A percentile compares a stretch with the other conserved stretches of the same genome.
Evolutionary conservation across 2,329 filamentous ascomycete genomes (phyloP).

Genomic region (Xylaria sp.): DNA sequence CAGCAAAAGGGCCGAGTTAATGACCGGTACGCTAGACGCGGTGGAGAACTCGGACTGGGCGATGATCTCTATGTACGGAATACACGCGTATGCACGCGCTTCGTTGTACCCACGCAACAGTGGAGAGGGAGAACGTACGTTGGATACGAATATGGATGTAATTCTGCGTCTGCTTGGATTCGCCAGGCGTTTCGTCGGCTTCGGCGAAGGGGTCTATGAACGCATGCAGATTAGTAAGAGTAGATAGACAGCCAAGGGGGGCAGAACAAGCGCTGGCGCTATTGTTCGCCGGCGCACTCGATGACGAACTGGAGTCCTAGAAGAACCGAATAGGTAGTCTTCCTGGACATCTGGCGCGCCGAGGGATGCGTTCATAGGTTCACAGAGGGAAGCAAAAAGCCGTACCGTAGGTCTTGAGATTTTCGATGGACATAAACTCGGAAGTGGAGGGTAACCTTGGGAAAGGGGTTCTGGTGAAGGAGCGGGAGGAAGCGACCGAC

Average conservation of each 20-base stretch:
- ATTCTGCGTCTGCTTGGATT: constrained; percentile 91
- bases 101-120: neutral
- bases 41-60: neutral
- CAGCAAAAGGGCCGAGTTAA: constrained; percentile 30
- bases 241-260: constrained; percentile 12
- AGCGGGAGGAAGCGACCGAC: constrained; percentile 47
- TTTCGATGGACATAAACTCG: constrained; percentile 99
- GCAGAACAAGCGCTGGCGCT: neutral
- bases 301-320: neutral
- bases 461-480: constrained; percentile 45
- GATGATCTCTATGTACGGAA: neutral
- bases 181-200: constrained; percentile 98
- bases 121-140: constrained; percentile 58
- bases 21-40: constrained; percentile 1
- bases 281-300: neutral
- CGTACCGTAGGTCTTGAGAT: constrained; percentile 92
- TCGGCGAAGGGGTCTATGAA: constrained; percentile 97
- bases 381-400: neutral
- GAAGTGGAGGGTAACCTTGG: constrained; percentile 57
- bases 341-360: neutral
- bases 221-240: constrained; percentile 23
- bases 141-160: constrained; percentile 99
- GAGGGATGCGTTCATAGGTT: neutral
- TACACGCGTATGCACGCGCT: constrained; percentile 4
- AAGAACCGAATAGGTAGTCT: neutral